Percentiles rank a stretch among this genome's conserved stretches.
Conservation (phyloP, 2,329 filamentous ascomycete genomes). For the Aspergillus sp. region DNA sequence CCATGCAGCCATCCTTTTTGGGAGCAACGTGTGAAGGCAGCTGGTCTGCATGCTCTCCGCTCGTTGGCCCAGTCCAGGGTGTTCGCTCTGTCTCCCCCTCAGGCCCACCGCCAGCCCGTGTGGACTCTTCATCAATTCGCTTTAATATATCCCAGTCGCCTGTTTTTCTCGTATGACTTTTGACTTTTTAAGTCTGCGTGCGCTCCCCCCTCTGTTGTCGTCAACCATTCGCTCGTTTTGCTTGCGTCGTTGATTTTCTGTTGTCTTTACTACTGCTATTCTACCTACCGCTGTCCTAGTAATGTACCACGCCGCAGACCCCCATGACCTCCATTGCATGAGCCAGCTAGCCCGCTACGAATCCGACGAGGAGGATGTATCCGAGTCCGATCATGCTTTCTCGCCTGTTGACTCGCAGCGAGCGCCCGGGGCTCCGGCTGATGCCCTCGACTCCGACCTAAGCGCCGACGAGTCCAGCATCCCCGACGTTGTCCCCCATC, state of each 20-base stretch:
- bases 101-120: no score
- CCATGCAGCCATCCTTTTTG: no score
- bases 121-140: no score
- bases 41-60: no score
- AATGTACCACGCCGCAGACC: constrained; percentile 21
- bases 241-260: neutral
- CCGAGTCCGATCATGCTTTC: constrained; percentile 27
- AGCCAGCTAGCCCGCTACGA: constrained; percentile 27
- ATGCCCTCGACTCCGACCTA: constrained; percentile 20
- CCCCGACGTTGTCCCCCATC: constrained; percentile 8
- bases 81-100: no score
- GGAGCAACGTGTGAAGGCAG: no score
- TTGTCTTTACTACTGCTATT: no score
- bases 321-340: constrained; percentile 22
- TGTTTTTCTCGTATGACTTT: neutral
- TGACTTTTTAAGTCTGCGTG: neutral
- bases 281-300: neutral
- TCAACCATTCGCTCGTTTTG: neutral
- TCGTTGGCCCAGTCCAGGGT: no score
- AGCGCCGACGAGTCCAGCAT: constrained; percentile 22
- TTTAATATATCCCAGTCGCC: neutral
- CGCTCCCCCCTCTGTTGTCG: neutral
- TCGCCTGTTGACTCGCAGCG: constrained; percentile 22
- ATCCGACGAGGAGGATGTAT: constrained; percentile 31
- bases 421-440: constrained; percentile 11